Base-by-base conservation (phyloP, 2,329 filamentous ascomycete species). In the Tolypocladium pustulatum region DNA sequence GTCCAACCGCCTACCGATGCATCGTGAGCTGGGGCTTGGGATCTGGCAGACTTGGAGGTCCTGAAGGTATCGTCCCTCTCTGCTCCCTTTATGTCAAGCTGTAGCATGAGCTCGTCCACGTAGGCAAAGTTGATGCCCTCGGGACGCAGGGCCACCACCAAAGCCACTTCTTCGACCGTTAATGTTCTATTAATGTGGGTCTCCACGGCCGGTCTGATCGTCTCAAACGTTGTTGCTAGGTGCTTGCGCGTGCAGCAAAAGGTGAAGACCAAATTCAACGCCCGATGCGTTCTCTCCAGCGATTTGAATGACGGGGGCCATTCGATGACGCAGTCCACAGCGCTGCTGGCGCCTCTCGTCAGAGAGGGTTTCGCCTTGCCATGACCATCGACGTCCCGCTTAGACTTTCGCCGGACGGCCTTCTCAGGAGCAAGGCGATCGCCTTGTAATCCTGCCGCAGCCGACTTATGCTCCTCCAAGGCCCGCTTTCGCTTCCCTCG, bases 191-290 rank as follows among this genome's bases (percentile, higher is more conserved):
- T 87, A 61, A 86, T 91, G 68, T 97, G 91, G 0, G 83, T 83
- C 71, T 97, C 91, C 0, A 97, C 93, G 0, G 93, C 84, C 10
- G 85, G 82, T 65, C 87, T 91, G 54, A 99, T 89, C 7, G 88
- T 96, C 20, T 94, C 89, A 64, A 97, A 91, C 0, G 93, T 97
- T 0, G 94, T 97, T 0, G 90, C 86, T 34, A 97, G 81, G 66
- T 97, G 90, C 69, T 96, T 97, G 53, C 94, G 86, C 1, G 93
- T 93, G 69, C 87, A 94, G 75, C 91, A 96, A 69, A 99, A 97
- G 0, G 94, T 97, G 66, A 91, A 96, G 0, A 97, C 91, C 1
- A 97, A 76, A 66, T 96, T 99, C 60, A 99, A 75, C 1, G 94
- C 93, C 61, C 86, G 83, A 70, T 97, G 89, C 0, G 87, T 89